Evolutionary conservation across 1,284 basidiomycete species (phyloP).

Genomic region (Rhodotorula sp.): DNA sequence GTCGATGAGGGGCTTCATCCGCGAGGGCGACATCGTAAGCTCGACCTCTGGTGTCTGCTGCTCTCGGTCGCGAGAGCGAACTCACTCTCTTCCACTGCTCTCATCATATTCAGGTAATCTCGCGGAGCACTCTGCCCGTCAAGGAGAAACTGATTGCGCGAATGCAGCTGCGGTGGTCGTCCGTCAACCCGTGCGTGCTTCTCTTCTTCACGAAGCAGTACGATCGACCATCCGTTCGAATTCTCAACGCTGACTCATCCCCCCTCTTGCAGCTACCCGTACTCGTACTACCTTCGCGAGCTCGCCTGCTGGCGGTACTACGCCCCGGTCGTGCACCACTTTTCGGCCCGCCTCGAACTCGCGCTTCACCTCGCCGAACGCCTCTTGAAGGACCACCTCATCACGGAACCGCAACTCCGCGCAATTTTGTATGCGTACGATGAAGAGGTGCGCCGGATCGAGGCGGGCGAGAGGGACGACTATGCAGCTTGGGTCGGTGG

Average conservation of each 20-base stretch:
- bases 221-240: not conserved
- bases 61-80: not conserved
- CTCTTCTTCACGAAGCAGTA: no score
- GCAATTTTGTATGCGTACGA: conserved; percentile 6
- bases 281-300: conserved; percentile 8
- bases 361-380: not conserved
- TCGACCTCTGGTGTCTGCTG: no score
- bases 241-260: not conserved
- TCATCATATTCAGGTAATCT: not conserved
- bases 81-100: not conserved
- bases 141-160: conserved; percentile 6
- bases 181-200: conserved; percentile 11
- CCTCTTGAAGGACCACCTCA: not conserved
- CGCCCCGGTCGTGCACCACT: conserved; percentile 14
- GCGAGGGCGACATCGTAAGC: not conserved
- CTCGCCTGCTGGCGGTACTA: conserved; percentile 16
- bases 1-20: not conserved
- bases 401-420: not conserved
- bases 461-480: not conserved
- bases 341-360: conserved; percentile 2
- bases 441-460: not conserved
- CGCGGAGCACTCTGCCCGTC: not conserved
- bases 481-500: conserved; percentile 6
- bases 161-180: not conserved
- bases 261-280: not conserved